These are phyloP conservation scores for Curvularia verruculosa DNA, from an alignment of 2,329 filamentous ascomycete species.

Conservation along the genomic window DNA sequence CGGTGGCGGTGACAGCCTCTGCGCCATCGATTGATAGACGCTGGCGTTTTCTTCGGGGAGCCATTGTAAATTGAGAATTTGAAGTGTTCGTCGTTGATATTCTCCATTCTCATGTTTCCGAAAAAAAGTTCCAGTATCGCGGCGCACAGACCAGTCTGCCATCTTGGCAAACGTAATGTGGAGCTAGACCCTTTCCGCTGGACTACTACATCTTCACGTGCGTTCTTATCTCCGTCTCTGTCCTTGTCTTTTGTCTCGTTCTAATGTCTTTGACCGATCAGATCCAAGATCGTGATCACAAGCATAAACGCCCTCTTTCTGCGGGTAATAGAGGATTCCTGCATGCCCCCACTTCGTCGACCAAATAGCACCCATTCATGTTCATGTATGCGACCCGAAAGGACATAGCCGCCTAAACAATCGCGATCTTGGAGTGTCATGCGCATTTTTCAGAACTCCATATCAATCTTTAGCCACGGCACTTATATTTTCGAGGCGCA, in stretches of 20 bases:
- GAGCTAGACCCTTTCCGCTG: conserved; percentile 4
- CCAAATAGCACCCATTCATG: neutral
- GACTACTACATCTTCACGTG: conserved; percentile 3
- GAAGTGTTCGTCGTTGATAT: conserved; percentile 5
- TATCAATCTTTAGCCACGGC: neutral
- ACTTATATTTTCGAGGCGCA: neutral
- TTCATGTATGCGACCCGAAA: conserved; percentile 2
- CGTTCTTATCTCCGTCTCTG: neutral
- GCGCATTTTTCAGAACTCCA: conserved; percentile 10
- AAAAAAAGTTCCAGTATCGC: conserved; percentile 23
- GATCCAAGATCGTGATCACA: conserved; percentile 5
- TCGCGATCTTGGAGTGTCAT: conserved; percentile 5
- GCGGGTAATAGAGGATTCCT: conserved; percentile 4
- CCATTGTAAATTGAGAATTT: conserved; percentile 35
- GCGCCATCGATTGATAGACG: conserved; percentile 49
- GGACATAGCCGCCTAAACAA: neutral
- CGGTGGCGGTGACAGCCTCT: conserved; percentile 38
- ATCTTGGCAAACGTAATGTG: conserved; percentile 17
- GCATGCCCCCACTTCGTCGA: conserved; percentile 11
- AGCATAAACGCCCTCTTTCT: conserved; percentile 6
- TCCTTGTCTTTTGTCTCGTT: neutral
- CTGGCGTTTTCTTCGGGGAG: conserved; percentile 50
- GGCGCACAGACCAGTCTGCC: conserved; percentile 14
- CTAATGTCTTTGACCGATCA: conserved; percentile 7
- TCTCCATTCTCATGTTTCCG: conserved; percentile 3